These are phyloP conservation scores for Kluyveromyces sp. DNA, from an alignment of 1,139 yeast species.

Conservation along the genomic window DNA sequence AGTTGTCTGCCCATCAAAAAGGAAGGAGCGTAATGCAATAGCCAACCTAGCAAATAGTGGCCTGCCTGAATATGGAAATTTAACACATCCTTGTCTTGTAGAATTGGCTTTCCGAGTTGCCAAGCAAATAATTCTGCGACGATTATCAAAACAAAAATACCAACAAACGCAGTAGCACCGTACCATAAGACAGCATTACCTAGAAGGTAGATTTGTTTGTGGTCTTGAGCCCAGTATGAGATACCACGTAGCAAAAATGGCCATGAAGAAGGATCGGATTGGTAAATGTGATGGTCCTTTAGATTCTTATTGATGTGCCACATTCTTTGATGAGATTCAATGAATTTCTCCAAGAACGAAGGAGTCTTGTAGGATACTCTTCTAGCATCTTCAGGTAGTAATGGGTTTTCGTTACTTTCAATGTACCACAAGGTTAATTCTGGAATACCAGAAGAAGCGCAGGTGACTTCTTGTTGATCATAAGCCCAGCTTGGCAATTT, in stretches of 20 bases:
- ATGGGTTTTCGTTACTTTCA: slow-evolving; percentile 60
- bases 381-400: slow-evolving; percentile 40
- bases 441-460: slow-evolving; percentile 75
- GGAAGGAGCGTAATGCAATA: slow-evolving; percentile 76
- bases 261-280: slow-evolving; percentile 86
- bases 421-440: slow-evolving; percentile 79
- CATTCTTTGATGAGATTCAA: slow-evolving; percentile 80
- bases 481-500: slow-evolving; percentile 95
- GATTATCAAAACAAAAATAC: slow-evolving; percentile 47
- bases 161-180: slow-evolving; percentile 56
- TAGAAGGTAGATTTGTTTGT: slow-evolving; percentile 72
- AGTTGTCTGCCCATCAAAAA: slow-evolving; percentile 91
- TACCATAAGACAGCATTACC: slow-evolving; percentile 95
- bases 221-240: slow-evolving; percentile 81
- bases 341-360: slow-evolving; percentile 59
- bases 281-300: slow-evolving; percentile 80
- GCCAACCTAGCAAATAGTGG: slow-evolving; percentile 73
- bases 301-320: slow-evolving; percentile 85
- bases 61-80: slow-evolving; percentile 67
- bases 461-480: slow-evolving; percentile 93
- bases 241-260: slow-evolving; percentile 85
- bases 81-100: slow-evolving; percentile 47
- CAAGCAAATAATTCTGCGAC: slow-evolving; percentile 56
- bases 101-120: slow-evolving; percentile 57
- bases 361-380: slow-evolving; percentile 55